A percentile compares a stretch with the other conserved stretches of the same genome.
phyloP scores from a whole-genome alignment of 1,284 basidiomycete species.

The Trichosporon sp. region DNA sequence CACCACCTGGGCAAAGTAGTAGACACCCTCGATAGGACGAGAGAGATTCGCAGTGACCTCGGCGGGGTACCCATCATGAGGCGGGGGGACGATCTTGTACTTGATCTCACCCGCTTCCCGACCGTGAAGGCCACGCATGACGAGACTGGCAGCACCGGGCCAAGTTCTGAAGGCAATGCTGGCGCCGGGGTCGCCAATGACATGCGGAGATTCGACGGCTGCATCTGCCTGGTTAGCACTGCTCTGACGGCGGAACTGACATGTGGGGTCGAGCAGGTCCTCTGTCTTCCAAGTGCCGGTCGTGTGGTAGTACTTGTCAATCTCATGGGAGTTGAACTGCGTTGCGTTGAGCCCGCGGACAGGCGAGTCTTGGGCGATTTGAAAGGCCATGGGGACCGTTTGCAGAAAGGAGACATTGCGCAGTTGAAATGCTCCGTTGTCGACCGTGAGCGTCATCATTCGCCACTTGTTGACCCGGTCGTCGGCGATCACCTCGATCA shows the following conservation, averaged over 20 bases:
- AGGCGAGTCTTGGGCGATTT: background rate
- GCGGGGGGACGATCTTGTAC: background rate
- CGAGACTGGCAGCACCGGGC: background rate
- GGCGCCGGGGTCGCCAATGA: background rate
- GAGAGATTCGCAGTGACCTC: background rate
- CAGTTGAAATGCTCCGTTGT: background rate
- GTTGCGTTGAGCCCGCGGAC: background rate
- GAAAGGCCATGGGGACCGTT: background rate
- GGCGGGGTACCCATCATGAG: background rate
- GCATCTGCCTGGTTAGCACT: background rate
- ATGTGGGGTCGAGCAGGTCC: background rate
- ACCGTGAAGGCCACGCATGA: background rate
- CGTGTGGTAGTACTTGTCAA: background rate
- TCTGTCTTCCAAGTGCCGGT: background rate
- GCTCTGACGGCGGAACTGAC: background rate
- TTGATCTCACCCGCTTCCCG: background rate
- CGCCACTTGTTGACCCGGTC: background rate
- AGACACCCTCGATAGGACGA: background rate
- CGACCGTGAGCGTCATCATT: background rate
- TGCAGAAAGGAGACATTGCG: background rate
- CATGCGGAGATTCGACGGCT: background rate
- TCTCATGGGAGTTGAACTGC: background rate
- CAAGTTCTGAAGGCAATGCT: background rate
- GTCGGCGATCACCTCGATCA: background rate
- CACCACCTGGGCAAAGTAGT: background rate